Conservation (phyloP, 1,284 basidiomycete genomes). For the Rhodofomes roseus region DNA sequence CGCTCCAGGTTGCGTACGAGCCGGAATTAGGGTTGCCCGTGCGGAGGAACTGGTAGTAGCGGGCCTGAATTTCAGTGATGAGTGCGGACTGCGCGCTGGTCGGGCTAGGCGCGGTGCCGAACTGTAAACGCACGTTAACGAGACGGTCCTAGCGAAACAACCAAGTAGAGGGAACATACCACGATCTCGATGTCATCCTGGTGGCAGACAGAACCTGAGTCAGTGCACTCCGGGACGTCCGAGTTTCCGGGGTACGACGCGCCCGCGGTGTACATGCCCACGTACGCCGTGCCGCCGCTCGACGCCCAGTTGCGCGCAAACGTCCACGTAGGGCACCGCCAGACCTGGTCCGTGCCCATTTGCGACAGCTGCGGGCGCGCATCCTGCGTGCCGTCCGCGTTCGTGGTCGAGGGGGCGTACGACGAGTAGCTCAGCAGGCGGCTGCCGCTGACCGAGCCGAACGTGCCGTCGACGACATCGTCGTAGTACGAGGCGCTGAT, state of each 20-base stretch:
- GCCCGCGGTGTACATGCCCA: slow-evolving; percentile 66
- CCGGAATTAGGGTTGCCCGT: slow-evolving; percentile 56
- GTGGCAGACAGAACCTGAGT: slow-evolving; percentile 59
- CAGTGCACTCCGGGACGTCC: slow-evolving; percentile 48
- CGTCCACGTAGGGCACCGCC: slow-evolving; percentile 69
- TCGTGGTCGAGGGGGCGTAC: slow-evolving; percentile 33
- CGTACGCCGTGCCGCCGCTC: slow-evolving; percentile 62
- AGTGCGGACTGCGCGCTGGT: slow-evolving; percentile 53
- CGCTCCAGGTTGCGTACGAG: slow-evolving; percentile 42
- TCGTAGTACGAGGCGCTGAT: slow-evolving; percentile 40
- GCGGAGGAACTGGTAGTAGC: slow-evolving; percentile 63
- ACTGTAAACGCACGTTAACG: slow-evolving; percentile 33
- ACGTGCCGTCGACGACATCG: slow-evolving; percentile 37
- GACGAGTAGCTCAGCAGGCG: slow-evolving; percentile 54
- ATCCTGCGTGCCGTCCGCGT: slow-evolving; percentile 33
- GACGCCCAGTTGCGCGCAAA: slow-evolving; percentile 63
- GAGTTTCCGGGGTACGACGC: slow-evolving; percentile 67
- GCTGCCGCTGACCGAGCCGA: slow-evolving; percentile 34
- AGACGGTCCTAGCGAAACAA: not conserved
- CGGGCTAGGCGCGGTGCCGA: slow-evolving; percentile 61
- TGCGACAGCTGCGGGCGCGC: slow-evolving; percentile 52
- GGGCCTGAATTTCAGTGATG: slow-evolving; percentile 60
- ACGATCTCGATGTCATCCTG: slow-evolving; percentile 75
- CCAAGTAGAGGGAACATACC: slow-evolving; percentile 35
- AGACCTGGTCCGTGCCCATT: slow-evolving; percentile 67